Percentiles rank a stretch among this genome's conserved stretches.
Conservation (phyloP, 176 grass and related monocot genomes). For the Rhipidocladum racemiflorum region DNA sequence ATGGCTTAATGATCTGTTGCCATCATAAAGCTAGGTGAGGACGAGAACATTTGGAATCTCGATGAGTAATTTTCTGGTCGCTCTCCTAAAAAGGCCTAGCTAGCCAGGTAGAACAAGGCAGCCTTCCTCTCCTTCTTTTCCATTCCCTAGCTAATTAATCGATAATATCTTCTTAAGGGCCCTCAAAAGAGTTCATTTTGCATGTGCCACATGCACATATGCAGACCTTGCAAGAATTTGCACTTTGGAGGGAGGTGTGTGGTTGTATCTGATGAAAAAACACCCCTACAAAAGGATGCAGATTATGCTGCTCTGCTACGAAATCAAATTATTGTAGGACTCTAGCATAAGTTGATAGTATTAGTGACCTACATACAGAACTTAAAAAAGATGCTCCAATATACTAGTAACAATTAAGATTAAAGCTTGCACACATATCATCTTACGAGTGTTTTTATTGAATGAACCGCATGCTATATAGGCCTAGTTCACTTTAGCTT, state of each 20-base stretch:
- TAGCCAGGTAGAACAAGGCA: slow-evolving; percentile 31
- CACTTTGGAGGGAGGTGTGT: too few species aligned
- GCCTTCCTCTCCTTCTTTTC: slow-evolving; percentile 27
- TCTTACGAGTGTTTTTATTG: too few species aligned
- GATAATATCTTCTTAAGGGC: slow-evolving; percentile 14
- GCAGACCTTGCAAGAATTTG: too few species aligned
- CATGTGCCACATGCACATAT: background rate
- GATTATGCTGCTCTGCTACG: too few species aligned
- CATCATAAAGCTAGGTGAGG: slow-evolving; percentile 22
- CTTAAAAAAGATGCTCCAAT: too few species aligned
- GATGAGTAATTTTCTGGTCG: slow-evolving; percentile 21
- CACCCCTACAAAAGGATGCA: too few species aligned
- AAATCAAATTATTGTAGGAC: too few species aligned
- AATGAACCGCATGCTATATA: background rate
- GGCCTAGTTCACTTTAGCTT: too few species aligned
- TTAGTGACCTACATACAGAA: too few species aligned
- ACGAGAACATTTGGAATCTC: slow-evolving; percentile 70
- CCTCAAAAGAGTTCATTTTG: slow-evolving; percentile 11
- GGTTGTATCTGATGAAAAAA: too few species aligned
- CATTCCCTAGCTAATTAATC: slow-evolving; percentile 31
- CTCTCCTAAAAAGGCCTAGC: slow-evolving; percentile 32
- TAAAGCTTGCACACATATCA: background rate
- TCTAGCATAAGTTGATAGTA: too few species aligned
- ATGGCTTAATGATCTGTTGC: slow-evolving; percentile 45
- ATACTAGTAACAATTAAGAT: too few species aligned